Base-by-base conservation (phyloP, 202 grass and related monocot genomes). In the Dendrocalamus latiflorus region DNA sequence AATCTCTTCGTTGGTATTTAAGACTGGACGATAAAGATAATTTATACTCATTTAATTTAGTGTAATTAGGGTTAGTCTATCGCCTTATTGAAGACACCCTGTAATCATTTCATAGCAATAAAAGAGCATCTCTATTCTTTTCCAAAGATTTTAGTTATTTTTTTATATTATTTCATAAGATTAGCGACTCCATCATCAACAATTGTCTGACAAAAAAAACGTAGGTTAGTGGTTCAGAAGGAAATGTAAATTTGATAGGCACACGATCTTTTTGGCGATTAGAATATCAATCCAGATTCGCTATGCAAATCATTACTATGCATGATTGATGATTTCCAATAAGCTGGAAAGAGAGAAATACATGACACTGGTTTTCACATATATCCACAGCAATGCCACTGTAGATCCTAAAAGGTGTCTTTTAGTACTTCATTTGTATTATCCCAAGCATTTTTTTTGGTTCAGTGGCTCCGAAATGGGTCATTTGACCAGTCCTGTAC, bases 381-480 rank as follows among this genome's bases (percentile, higher is more conserved):
- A 17, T 63, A 88, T 78, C 70, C 53, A 55, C 80, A 3, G 30
- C 22, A 36, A 24, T 61, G 65, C 65, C 73, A 74, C 80, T 67
- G 64, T 63, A 59, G 64, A 65, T 79, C 43, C 58, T 37, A 55
- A 78, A 78, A 78, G 73, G 72, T 72, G 0, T 62, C 65, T 72
- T 77, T 88, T 88, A 53, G 65, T 54, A 64, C 64, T 72, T 83
- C 53, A 68, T 43, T 68, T 68, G 38, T 24, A 88, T 76, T 77
- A 88, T 26, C 44, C 62, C 61, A 34, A 49, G 36, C 74, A 41
- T 83, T 80, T 78, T 88, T 83, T 30, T 30, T 30, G 13, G 13
- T 47, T 15, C 9, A 43, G 44, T 47, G 13, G 44, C 44, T 47
- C 44, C 3, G 44, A 47, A 47, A 48, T 16, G 45, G 47, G 58